A percentile compares a stretch with the other conserved stretches of the same genome.
Conservation (phyloP, 129 eudicot genomes). For the Silybum marianum region DNA sequence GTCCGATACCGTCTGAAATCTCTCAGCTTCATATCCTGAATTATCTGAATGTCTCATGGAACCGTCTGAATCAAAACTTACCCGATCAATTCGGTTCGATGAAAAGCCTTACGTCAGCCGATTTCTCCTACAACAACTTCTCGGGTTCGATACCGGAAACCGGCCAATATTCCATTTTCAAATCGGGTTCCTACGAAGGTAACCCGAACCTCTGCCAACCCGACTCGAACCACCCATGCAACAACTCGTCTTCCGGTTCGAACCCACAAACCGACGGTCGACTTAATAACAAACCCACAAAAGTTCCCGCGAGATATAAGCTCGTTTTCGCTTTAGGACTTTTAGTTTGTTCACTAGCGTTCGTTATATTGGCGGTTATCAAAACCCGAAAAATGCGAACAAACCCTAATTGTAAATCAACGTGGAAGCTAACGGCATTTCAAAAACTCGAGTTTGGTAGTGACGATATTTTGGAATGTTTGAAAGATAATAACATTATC, state of each 20-base stretch:
- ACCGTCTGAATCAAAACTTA: conserved; percentile 51
- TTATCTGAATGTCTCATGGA: conserved; percentile 67
- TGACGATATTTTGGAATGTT: conserved; percentile 62
- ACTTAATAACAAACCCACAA: conserved; percentile 39
- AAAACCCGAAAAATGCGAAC: conserved; percentile 51
- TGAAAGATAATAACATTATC: conserved; percentile 65
- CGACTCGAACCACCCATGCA: conserved; percentile 45
- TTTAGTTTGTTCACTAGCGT: conserved; percentile 58
- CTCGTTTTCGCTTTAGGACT: conserved; percentile 66
- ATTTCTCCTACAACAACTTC: conserved; percentile 67
- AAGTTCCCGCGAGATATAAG: conserved; percentile 57
- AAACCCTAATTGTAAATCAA: conserved; percentile 17
- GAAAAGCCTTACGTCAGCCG: conserved; percentile 76
- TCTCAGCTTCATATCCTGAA: conserved; percentile 61
- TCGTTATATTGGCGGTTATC: conserved; percentile 53
- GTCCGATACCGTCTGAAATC: conserved; percentile 55
- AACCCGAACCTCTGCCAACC: conserved; percentile 65
- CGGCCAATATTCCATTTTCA: conserved; percentile 62
- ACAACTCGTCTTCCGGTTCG: conserved; percentile 30
- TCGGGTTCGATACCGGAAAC: conserved; percentile 61
- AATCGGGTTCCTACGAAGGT: conserved; percentile 51
- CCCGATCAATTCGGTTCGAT: conserved; percentile 58
- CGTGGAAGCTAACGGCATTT: conserved; percentile 78
- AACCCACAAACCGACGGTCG: conserved; percentile 22
- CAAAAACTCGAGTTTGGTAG: conserved; percentile 67